Conservation (phyloP, 176 grass and related monocot genomes). For the Rhipidocladum racemiflorum region DNA sequence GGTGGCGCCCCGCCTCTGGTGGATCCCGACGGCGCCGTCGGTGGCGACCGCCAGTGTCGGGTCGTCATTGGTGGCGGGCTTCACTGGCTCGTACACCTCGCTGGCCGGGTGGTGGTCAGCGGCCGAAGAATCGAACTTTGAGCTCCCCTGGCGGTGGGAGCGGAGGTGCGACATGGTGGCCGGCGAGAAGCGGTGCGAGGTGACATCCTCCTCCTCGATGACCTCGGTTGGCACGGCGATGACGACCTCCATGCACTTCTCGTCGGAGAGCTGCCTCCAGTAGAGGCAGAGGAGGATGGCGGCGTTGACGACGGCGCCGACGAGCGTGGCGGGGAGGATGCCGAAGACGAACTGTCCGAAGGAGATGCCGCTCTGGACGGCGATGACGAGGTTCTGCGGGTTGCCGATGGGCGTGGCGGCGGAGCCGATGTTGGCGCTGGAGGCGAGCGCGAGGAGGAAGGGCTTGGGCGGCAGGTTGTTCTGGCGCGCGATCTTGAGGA, state of each 20-base stretch:
- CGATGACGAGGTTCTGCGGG: constrained; percentile 95
- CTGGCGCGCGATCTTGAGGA: constrained; percentile 90
- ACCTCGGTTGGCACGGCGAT: constrained; percentile 35
- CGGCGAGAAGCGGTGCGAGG: constrained; percentile 78
- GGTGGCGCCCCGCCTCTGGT: neutral
- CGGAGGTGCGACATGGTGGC: constrained; percentile 80
- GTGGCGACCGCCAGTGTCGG: neutral
- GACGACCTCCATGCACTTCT: constrained; percentile 43
- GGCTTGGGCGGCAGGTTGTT: constrained; percentile 84
- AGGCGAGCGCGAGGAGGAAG: constrained; percentile 72
- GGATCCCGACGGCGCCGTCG: neutral
- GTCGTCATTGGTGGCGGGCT: neutral
- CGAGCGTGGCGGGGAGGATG: constrained; percentile 70
- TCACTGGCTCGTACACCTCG: constrained; percentile 1
- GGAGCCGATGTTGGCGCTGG: constrained; percentile 80
- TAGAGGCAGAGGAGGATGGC: constrained; percentile 66
- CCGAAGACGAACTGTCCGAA: constrained; percentile 65
- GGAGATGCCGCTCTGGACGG: constrained; percentile 74
- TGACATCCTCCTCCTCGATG: constrained; percentile 67
- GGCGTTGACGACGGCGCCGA: constrained; percentile 56
- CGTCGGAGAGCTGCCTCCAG: constrained; percentile 58
- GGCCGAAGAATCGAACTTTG: constrained; percentile 16
- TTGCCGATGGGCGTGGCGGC: constrained; percentile 89
- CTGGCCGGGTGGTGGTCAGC: neutral
- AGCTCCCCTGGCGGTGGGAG: neutral